Conservation (phyloP, 176 grass and related monocot species). For the Oropetium thomaeum region DNA sequence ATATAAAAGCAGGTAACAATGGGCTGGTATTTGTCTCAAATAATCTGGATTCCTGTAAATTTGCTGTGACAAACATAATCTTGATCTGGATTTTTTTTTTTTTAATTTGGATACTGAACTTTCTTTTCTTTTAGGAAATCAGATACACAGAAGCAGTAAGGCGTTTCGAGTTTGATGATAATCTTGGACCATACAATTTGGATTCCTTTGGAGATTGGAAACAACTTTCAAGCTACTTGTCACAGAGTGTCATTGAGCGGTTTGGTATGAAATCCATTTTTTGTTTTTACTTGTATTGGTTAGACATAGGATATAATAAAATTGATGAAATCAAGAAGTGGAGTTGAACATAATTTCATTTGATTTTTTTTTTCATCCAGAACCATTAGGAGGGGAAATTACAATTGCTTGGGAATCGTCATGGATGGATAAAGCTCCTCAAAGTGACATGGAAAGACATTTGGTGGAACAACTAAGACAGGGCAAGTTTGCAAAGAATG, state of each 20-base stretch:
- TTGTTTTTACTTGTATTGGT: background rate
- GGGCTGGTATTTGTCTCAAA: background rate
- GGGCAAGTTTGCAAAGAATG: slow-evolving; percentile 53
- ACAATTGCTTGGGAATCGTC: slow-evolving; percentile 70
- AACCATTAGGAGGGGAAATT: slow-evolving; percentile 86
- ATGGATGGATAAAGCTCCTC: slow-evolving; percentile 61
- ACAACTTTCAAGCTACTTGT: slow-evolving; percentile 73
- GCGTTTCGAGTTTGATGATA: slow-evolving; percentile 67
- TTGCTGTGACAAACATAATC: background rate
- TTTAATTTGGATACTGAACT: slow-evolving; percentile 26
- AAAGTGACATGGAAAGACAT: slow-evolving; percentile 60
- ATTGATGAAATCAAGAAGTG: slow-evolving; percentile 14
- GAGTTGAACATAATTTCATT: background rate
- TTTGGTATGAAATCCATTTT: slow-evolving; percentile 51
- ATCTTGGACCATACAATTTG: slow-evolving; percentile 82
- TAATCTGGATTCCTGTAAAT: background rate
- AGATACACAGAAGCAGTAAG: slow-evolving; percentile 83
- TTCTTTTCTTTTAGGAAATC: slow-evolving; percentile 66
- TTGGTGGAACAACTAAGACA: slow-evolving; percentile 73
- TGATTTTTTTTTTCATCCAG: slow-evolving; percentile 38
- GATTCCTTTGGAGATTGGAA: slow-evolving; percentile 67
- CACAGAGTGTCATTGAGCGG: slow-evolving; percentile 59
- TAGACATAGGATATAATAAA: background rate
- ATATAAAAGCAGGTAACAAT: background rate
- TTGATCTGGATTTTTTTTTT: background rate